Conservation (phyloP, 2,329 filamentous ascomycete genomes). For the Stachybotrys echinatus region DNA sequence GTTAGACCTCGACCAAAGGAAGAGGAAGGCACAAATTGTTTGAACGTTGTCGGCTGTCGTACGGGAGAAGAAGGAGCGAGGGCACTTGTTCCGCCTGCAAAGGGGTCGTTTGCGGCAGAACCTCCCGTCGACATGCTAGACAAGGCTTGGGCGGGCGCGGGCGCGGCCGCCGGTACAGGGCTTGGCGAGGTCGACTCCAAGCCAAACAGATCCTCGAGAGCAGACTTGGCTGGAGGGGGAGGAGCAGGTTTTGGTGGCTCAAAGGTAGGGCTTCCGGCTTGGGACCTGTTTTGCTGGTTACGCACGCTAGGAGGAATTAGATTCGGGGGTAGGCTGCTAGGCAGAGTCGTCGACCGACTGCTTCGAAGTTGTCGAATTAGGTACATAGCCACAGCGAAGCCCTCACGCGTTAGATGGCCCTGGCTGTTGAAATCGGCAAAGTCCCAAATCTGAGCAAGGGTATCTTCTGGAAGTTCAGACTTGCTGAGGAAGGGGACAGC, state of each 20-base stretch:
- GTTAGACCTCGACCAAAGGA: conserved; percentile 83
- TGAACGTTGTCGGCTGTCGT: conserved; percentile 59
- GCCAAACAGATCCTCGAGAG: conserved; percentile 89
- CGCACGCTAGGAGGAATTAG: conserved; percentile 86
- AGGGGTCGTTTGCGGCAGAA: conserved; percentile 61
- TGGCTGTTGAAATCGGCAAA: conserved; percentile 90
- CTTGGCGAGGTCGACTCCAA: conserved; percentile 62
- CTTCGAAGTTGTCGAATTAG: conserved; percentile 85
- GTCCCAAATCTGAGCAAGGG: conserved; percentile 93
- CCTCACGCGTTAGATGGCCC: conserved; percentile 78
- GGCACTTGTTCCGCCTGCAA: conserved; percentile 44
- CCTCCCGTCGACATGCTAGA: conserved; percentile 67
- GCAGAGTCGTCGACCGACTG: conserved; percentile 59
- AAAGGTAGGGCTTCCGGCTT: conserved; percentile 49
- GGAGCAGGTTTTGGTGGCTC: conserved; percentile 33
- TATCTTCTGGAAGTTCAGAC: conserved; percentile 82
- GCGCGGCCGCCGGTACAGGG: conserved; percentile 29
- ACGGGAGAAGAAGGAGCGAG: conserved; percentile 49
- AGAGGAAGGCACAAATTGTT: conserved; percentile 87
- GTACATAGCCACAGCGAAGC: conserved; percentile 97
- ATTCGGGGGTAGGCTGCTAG: conserved; percentile 71
- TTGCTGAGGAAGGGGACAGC: conserved; percentile 92
- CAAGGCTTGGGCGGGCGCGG: conserved; percentile 48
- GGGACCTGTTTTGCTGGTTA: conserved; percentile 49
- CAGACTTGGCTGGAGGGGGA: conserved; percentile 62